Evolutionary conservation across 352 stramenopile species (phyloP).

Genomic region (Phytopythium sindhum): DNA sequence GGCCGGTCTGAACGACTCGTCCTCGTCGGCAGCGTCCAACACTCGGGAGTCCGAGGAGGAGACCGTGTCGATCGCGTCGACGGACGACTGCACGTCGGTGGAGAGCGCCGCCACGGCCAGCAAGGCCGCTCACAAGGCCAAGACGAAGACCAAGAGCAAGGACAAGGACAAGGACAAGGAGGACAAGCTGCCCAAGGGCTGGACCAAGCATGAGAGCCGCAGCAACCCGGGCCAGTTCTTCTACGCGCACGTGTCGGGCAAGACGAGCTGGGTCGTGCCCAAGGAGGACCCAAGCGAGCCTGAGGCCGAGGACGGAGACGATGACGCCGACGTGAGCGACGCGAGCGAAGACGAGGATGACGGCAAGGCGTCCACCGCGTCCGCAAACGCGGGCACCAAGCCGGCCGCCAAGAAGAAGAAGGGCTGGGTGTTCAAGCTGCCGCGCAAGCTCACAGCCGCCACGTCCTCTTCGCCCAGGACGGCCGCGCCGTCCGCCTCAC

Average conservation of each 20-base stretch:
- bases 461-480: constrained; percentile 14
- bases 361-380: constrained; percentile 24
- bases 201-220: constrained; percentile 67
- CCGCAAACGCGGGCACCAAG: constrained; percentile 22
- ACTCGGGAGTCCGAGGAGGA: constrained; percentile 44
- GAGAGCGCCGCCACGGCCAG: constrained; percentile 10
- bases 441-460: constrained; percentile 28
- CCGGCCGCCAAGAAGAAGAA: constrained; percentile 28
- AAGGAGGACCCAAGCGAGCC: constrained; percentile 18
- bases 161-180: constrained; percentile 9
- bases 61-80: constrained; percentile 32
- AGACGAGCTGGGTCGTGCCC: constrained; percentile 68
- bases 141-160: not conserved
- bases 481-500: constrained; percentile 5
- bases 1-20: constrained; percentile 4
- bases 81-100: constrained; percentile 26
- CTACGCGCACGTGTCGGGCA: constrained; percentile 56
- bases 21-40: constrained; percentile 14
- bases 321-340: constrained; percentile 2
- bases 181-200: constrained; percentile 36
- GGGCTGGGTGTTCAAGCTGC: constrained; percentile 37
- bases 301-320: constrained; percentile 21
- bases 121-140: not conserved
- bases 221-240: constrained; percentile 61
- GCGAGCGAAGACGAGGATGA: constrained; percentile 27